Base-by-base conservation (phyloP, 495 filamentous ascomycete genomes). In the Neurospora pannonica region DNA sequence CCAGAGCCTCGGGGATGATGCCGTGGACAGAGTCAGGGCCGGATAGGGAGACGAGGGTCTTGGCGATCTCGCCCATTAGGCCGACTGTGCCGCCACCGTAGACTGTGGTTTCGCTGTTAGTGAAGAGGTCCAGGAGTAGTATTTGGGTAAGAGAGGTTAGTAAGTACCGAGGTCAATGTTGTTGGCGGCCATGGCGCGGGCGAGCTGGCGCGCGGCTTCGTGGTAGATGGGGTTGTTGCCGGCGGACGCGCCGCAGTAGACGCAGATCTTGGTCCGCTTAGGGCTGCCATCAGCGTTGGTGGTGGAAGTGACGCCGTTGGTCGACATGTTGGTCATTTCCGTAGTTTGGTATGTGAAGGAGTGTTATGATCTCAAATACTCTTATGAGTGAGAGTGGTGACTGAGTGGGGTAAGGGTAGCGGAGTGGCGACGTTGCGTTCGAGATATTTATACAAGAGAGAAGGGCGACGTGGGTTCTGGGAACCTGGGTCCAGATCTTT, bases 71-170 rank as follows among this genome's bases (percentile, higher is more conserved):
- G 76, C 96, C 96, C 96, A 99, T 99, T 31, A 99, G 86, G 9
- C 96, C 96, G 8, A 92, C 89, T 21, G 97, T 97, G 78, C 96
- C 96, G 74, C 97, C 96, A 78, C 96, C 96, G 82, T 97, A 99
- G 72, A 98, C 92, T 87, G 73, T 21, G 73, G 43, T 11, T 1
- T 42, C 1, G 9, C 36, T 37, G 31, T 76, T 74, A 75, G 60
- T 11, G 19, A 67, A 19, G 21, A 48, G 43, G 36, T 75, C 70
- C 60, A 54, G 17, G 15, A 62, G 38, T 28, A 9, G 10, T 4
- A 42, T 38, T 15, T 70, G 34, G 15, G 9, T 3, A 48, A 28
- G 37, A 21, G 46, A 8, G 13, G 6, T 54, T 15, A 60, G 17
- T n/a, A 38, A 38, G 37, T 71, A 87, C 85, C 85, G 38, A 99